Base-by-base conservation (phyloP, 495 filamentous ascomycete species). In the Talaromyces proteolyticus region DNA sequence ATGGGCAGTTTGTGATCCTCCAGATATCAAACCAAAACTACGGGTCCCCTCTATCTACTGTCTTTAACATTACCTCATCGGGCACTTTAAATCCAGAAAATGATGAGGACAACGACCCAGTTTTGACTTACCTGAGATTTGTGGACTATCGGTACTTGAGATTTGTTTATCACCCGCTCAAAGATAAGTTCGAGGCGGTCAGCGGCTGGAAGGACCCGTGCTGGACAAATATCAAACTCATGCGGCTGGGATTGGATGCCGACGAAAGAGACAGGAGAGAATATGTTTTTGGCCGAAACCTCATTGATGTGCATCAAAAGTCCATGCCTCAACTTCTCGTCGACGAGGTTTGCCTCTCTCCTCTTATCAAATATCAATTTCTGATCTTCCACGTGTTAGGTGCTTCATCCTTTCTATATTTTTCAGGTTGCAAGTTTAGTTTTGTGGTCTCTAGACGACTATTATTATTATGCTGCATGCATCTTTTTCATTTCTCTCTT, bases 381-480 rank as follows among this genome's bases (percentile, higher is more conserved):
- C 11, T 23, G 12, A 34, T n/a, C 12, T 46, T 39, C 34, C 46
- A 41, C 24, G 14, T 42, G 8, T 49, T 52, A 93, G 86, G 89
- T 86, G 3, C 89, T 99, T 62, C 93, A 97, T 60, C 94, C 94
- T 3, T 97, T 99, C 69, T 99, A 97, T 60, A 84, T 96, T 29
- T 99, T 99, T 67, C 94, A 99, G 63, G 83, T 99, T 58, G 91
- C 89, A 25, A 97, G 94, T 71, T 71, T 99, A 49, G 64, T 93
- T 42, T 83, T 99, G 4, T 99, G 94, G 94, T 95, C 91, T 14
- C 53, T 95, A 23, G 94, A 99, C 58, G 72, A 91, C 55, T 99
- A 99, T 59, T 97, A 95, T 57, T 97, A 96, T 62, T 99, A 99
- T 72, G 94, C 94, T 24, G 75, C 81, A 23, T 96, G 91, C 64